Base-by-base conservation (phyloP, 768 basidiomycete genomes). In the Podaxis sp. region DNA sequence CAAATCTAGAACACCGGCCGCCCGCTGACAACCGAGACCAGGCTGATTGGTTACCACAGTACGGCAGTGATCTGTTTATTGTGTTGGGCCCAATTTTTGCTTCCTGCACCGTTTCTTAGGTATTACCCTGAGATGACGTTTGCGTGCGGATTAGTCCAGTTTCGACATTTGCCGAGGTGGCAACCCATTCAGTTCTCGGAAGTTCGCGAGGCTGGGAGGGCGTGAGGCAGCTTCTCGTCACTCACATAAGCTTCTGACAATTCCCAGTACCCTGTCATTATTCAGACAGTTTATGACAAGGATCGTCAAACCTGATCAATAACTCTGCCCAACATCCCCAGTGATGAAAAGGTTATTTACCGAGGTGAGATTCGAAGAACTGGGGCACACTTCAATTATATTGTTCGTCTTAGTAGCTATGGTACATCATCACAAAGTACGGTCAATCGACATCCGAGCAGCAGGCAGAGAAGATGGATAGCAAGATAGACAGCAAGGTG, bases 11-110 rank as follows among this genome's bases (percentile, higher is more conserved):
- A 37, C 47, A 37, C 50, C 40, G 50, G 10, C 14, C 46, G 25
- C 47, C 18, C 46, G 57, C 57, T 58, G 48, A 58, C 57, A 50
- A 58, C 48, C 11, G 57, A 42, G 48, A 10, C 57, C 23, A 28
- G 57, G 50, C 50, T 59, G 50, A 59, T 59, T 59, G 57, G 57
- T 50, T 59, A 40, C 57, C 36, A 40, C 50, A 40, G 16, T 54
- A 23, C 27, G 25, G 28, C 52, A 37, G 11, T 23, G 52, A 53
- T 53, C 52, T 53, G 32, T 23, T 53, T 35, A 13, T 37, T 37
- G 10, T 23, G 25, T 23, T 23, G 47, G 7, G 47, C 47, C 11
- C 6, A 55, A 32, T 21, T 47, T 48, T 37, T 28, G 38, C 18
- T 47, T 38, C 28, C 37, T 48, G 23, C n/a, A 35, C 28, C 47